Base-by-base conservation (phyloP, 2,329 filamentous ascomycete genomes). In the Fusarium palustre region DNA sequence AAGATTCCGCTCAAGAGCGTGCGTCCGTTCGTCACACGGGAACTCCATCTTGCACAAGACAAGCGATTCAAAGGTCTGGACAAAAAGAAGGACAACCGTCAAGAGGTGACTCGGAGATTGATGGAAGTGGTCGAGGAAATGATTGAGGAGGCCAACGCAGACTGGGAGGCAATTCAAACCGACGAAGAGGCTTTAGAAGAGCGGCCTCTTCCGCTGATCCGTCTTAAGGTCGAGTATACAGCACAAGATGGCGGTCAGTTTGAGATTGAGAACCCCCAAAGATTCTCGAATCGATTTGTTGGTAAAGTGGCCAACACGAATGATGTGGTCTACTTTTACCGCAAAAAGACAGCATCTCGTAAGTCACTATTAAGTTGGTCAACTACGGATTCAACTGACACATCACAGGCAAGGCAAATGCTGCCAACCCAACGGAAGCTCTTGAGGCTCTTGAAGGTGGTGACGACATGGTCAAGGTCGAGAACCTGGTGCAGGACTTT, bases 221-320 rank as follows among this genome's bases (percentile, higher is more conserved):
- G 96, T 22, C 86, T 99, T 18, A 93, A 94, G 65, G 94, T 99
- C 1, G 96, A 99, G 75, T 96, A 93, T 70, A 92, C 92, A 0
- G 90, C 94, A 0, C 91, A 91, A 0, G 93, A 97, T 45, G 94
- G 93, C 6, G 92, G 93, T 16, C 88, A 89, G 36, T 99, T 93
- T 74, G 92, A 98, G 71, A 91, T 92, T 68, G 96, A 98, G 78
- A 99, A 99, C 65, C 94, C 96, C 0, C 96, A 98, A 77, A 90
- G 96, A 11, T 97, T 98, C 75, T 98, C 95, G 0, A 97, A 97
- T 77, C 88, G 94, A 4, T 99, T 98, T 72, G 86, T 91, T 2
- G 91, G 90, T n/a, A 92, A 89, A 75, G 95, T 99, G 1, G 96
- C 96, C 62, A 99, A 99, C 76, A 90, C 91, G 12, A 97, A 94